phyloP scores from a whole-genome alignment of 768 basidiomycete genomes.

The Mycena sanguinolenta region DNA sequence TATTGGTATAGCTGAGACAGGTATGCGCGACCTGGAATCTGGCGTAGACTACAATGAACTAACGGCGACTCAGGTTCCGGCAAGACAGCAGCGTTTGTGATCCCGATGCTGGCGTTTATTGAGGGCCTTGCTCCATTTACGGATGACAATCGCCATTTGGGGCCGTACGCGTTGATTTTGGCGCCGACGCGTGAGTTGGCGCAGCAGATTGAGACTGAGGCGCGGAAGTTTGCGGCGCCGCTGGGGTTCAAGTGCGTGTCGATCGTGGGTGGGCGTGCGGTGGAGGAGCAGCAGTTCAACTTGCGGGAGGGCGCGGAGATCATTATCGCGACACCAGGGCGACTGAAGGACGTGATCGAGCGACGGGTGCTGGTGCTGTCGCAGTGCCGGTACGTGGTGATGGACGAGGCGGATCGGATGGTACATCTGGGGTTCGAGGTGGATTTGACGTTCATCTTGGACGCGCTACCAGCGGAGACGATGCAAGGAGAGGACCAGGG shows the following conservation, averaged over 20 bases:
- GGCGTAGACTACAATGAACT: slow-evolving; percentile 20
- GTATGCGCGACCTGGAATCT: slow-evolving; percentile 55
- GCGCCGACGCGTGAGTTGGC: slow-evolving; percentile 99
- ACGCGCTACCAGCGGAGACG: slow-evolving; percentile 88
- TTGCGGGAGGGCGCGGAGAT: slow-evolving; percentile 98
- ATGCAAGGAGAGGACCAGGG: slow-evolving; percentile 88
- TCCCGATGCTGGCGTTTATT: slow-evolving; percentile 98
- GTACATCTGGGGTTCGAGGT: slow-evolving; percentile 97
- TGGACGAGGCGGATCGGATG: slow-evolving; percentile 99
- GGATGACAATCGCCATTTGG: slow-evolving; percentile 94
- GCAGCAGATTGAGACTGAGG: slow-evolving; percentile 95
- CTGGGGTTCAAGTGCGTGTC: slow-evolving; percentile 96
- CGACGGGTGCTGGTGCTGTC: slow-evolving; percentile 94
- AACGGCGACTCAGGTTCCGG: slow-evolving; percentile 80
- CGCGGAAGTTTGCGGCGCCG: slow-evolving; percentile 91
- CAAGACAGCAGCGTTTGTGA: slow-evolving; percentile 98
- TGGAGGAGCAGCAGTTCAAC: slow-evolving; percentile 98
- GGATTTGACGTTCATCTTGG: slow-evolving; percentile 94
- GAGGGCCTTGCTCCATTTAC: slow-evolving; percentile 85
- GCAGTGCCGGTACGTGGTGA: slow-evolving; percentile 98
- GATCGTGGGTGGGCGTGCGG: slow-evolving; percentile 97
- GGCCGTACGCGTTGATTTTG: slow-evolving; percentile 93
- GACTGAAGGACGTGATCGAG: slow-evolving; percentile 97
- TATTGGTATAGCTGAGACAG: slow-evolving; percentile 99
- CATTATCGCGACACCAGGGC: slow-evolving; percentile 98